These are phyloP conservation scores for Colletotrichum siamense DNA, from an alignment of 2,329 filamentous ascomycete genomes.

Conservation along the genomic window DNA sequence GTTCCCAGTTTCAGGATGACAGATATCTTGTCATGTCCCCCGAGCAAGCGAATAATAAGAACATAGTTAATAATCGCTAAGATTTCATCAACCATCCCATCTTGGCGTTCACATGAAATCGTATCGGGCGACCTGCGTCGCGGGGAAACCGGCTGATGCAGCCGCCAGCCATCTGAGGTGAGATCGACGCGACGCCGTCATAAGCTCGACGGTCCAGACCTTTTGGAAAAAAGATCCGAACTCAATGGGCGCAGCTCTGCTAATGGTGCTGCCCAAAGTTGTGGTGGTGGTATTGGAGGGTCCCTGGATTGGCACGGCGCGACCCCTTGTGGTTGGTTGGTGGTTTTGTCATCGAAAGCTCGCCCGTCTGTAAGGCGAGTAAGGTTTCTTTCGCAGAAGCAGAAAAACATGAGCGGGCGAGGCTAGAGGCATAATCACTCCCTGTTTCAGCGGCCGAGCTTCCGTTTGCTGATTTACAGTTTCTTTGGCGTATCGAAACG, in stretches of 20 bases:
- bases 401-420: not conserved
- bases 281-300: not conserved
- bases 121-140: not conserved
- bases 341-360: not conserved
- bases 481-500: not conserved
- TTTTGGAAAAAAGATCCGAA: not conserved
- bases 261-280: not conserved
- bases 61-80: not conserved
- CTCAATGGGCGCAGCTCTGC: not conserved
- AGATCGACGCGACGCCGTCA: not conserved
- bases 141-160: not conserved
- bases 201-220: slow-evolving; percentile 8
- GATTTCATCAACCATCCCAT: not conserved
- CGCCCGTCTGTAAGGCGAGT: not conserved
- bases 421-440: not conserved
- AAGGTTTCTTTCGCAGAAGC: not conserved
- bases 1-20: not conserved
- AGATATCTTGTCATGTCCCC: not conserved
- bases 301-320: not conserved
- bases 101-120: not conserved
- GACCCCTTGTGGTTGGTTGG: not conserved
- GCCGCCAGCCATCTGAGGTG: not conserved
- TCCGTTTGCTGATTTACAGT: slow-evolving; percentile 7
- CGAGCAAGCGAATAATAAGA: not conserved
- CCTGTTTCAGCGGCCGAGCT: not conserved